phyloP scores from a whole-genome alignment of 2,329 filamentous ascomycete genomes.

The Raffaelea arxii region DNA sequence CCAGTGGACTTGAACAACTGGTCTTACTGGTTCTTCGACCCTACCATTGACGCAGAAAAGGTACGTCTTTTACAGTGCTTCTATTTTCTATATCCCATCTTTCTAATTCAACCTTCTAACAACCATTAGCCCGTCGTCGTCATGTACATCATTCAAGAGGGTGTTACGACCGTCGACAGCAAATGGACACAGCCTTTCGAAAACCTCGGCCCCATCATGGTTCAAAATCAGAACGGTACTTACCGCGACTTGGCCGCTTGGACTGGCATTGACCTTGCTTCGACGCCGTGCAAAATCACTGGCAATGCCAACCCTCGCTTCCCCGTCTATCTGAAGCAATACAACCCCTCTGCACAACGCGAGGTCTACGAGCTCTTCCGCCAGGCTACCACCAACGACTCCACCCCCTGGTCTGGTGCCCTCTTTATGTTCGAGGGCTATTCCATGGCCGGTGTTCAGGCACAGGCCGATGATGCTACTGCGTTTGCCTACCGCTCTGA shows the following conservation, averaged over 20 bases:
- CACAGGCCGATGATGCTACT: constrained; percentile 22
- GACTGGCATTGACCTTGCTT: constrained; percentile 27
- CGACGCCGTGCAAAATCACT: constrained; percentile 30
- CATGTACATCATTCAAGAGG: constrained; percentile 33
- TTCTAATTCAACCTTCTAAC: background rate
- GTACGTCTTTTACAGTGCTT: background rate
- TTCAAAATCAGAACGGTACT: constrained; percentile 23
- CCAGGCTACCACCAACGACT: constrained; percentile 14
- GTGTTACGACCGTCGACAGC: constrained; percentile 28
- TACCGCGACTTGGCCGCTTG: constrained; percentile 35
- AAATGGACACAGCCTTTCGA: constrained; percentile 32
- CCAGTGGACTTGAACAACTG: constrained; percentile 36
- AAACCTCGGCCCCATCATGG: constrained; percentile 27
- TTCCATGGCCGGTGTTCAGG: constrained; percentile 32
- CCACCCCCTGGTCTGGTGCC: constrained; percentile 18
- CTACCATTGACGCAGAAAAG: constrained; percentile 26
- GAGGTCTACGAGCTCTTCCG: constrained; percentile 24
- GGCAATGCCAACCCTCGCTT: constrained; percentile 30
- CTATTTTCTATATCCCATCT: too few relatives aligned
- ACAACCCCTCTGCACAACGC: constrained; percentile 22
- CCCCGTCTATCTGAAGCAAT: constrained; percentile 31
- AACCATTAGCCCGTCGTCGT: constrained; percentile 29
- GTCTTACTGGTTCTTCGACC: constrained; percentile 35
- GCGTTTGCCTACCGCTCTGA: constrained; percentile 37
- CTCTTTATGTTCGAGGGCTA: constrained; percentile 50